Conservation (phyloP, 805 yeast species). For the Cyberlindnera americana region DNA sequence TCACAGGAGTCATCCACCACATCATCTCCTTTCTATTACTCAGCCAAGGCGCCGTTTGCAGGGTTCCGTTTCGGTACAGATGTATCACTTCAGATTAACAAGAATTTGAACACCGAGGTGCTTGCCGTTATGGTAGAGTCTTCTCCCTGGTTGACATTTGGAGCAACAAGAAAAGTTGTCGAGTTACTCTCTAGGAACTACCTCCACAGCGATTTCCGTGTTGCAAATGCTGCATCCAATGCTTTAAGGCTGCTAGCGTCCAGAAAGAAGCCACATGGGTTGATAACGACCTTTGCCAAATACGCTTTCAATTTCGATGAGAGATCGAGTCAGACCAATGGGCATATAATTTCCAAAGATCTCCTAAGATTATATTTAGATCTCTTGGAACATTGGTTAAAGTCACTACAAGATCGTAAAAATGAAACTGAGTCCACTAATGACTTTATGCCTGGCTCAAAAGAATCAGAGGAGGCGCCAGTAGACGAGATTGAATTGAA, state of each 20-base stretch:
- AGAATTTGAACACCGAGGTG: slow-evolving; percentile 48
- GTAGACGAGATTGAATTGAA: slow-evolving; percentile 72
- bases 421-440: slow-evolving; percentile 6
- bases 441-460: slow-evolving; percentile 13
- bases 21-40: slow-evolving; percentile 33
- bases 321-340: slow-evolving; percentile 55
- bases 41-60: slow-evolving; percentile 33
- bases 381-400: slow-evolving; percentile 77
- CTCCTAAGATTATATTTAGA: slow-evolving; percentile 73
- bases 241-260: slow-evolving; percentile 67
- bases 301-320: slow-evolving; percentile 80
- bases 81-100: slow-evolving; percentile 33
- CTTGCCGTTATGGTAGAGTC: slow-evolving; percentile 69
- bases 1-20: slow-evolving; percentile 26
- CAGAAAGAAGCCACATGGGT: slow-evolving; percentile 61
- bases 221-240: slow-evolving; percentile 59
- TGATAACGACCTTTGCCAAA: slow-evolving; percentile 73
- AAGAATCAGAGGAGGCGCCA: slow-evolving; percentile 22
- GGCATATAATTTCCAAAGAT: slow-evolving; percentile 57
- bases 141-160: slow-evolving; percentile 65
- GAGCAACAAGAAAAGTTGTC: slow-evolving; percentile 59
- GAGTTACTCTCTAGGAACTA: slow-evolving; percentile 78
- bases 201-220: slow-evolving; percentile 59
- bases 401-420: slow-evolving; percentile 46
- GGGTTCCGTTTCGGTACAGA: slow-evolving; percentile 41